These are phyloP conservation scores for Lepraria neglecta DNA, from an alignment of 495 filamentous ascomycete species.

Conservation along the genomic window DNA sequence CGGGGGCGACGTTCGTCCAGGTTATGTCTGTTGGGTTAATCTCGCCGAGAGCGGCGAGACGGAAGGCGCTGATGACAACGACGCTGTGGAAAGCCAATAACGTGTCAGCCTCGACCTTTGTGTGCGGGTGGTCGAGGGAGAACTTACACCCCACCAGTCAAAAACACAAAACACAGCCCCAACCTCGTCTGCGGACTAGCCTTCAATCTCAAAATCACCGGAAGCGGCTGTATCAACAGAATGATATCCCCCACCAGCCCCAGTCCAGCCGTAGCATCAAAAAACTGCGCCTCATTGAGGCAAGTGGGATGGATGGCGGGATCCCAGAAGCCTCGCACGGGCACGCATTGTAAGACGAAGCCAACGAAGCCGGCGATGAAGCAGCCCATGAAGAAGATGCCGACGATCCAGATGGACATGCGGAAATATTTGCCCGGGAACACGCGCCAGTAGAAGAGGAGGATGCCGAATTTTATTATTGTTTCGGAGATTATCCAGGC, in stretches of 20 bases:
- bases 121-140: background rate
- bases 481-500: background rate
- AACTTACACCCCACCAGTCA: slow-evolving; percentile 3
- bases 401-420: background rate
- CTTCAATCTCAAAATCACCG: background rate
- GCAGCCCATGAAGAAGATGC: background rate
- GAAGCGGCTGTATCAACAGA: background rate
- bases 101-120: too few relatives aligned
- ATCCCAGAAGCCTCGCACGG: slow-evolving; percentile 1
- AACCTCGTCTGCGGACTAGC: background rate
- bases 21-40: background rate
- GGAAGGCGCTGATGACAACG: background rate
- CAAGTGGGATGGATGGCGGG: background rate
- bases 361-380: background rate
- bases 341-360: slow-evolving; percentile 3
- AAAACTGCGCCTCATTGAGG: background rate
- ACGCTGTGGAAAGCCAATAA: background rate
- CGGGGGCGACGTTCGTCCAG: background rate
- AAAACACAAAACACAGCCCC: background rate
- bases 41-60: background rate
- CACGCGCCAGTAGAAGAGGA: slow-evolving; percentile 14
- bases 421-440: slow-evolving; percentile 2
- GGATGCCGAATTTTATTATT: slow-evolving; percentile 6
- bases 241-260: background rate
- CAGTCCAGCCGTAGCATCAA: background rate